These are phyloP conservation scores for Picea mariana DNA, from an alignment of 83 land plant genomes.

Conservation along the genomic window DNA sequence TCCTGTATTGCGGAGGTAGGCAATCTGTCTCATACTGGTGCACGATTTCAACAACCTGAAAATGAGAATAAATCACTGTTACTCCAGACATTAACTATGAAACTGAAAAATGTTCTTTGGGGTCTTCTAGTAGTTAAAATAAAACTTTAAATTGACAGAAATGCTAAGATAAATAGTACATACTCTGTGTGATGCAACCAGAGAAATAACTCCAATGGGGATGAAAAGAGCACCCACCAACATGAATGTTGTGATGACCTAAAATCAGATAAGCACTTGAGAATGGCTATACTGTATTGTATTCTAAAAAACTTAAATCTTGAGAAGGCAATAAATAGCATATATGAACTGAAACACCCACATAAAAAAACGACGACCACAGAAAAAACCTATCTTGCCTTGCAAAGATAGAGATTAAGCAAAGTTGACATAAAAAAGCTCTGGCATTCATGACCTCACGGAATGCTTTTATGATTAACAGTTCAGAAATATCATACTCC, in stretches of 20 bases:
- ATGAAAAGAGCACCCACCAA: no score
- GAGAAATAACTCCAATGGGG: no score
- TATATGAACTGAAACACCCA: no score
- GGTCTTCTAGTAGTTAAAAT: not conserved
- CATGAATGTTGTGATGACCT: no score
- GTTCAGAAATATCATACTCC: not conserved
- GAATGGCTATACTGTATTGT: not conserved
- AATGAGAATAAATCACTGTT: not conserved
- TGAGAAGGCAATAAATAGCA: no score
- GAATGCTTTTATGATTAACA: not conserved
- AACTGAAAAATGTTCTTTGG: not conserved
- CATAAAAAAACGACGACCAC: no score
- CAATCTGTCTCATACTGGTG: conserved; percentile 12
- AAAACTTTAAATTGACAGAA: not conserved
- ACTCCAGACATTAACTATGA: not conserved
- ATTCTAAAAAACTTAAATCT: not conserved
- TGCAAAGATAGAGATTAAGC: not conserved
- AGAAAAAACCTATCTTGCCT: not conserved
- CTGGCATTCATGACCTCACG: not conserved
- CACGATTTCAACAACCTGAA: conserved; percentile 15
- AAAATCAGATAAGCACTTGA: no score
- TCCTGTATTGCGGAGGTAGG: not conserved
- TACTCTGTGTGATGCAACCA: no score
- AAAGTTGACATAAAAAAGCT: not conserved
- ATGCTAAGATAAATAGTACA: not conserved